Evolutionary conservation across 441 rosid species (phyloP), one percentile per base, ranked within the genome.

Genomic region (Rhodomyrtus psidioides): DNA sequence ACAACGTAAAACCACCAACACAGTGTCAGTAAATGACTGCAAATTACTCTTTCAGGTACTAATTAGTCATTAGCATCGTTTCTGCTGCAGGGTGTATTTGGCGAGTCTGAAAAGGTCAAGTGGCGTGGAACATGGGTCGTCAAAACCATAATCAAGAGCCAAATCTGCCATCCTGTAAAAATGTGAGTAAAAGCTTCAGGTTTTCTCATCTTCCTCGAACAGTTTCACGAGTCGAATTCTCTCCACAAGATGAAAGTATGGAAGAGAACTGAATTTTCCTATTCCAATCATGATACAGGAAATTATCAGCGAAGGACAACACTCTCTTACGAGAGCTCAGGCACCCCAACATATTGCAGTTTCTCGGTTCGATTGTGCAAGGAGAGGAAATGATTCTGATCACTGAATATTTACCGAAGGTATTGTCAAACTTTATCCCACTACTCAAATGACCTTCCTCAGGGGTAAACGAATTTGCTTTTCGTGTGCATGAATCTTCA

Each of bases 111-210:
- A n/a, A 94, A 81, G 88, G 95, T 92, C 85, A 92, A 91, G 81
- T 94, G 95, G 96, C 90, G 94, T 24, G 96, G 94, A 88, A 94
- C 95, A 15, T 92, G 94, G 96, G 95, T 94, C 60, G 93, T 92
- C 70, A 92, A 92, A 87, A 92, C 96, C 17, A 88, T 91, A 9
- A 92, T 94, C 53, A 90, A 88, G 88, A 91, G 93, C 86, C 92
- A 92, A 83, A 90, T 90, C 83, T 81, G 65, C 81, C 89, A 86
- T 84, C 92, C 91, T 30, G 91, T 87, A 14, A 91, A 89, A 85
- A 91, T 91, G 95, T 92, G 85, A 58, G 79, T 46, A 49, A 7
- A 55, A 56, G 28, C 44, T 70, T 81, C 55, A 46, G n/a, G 24
- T 55, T 34, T 56, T 79, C 60, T 46, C 26, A 46, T 56, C 17